Percentiles rank a stretch among this genome's conserved stretches.
These are phyloP conservation scores for Shiraia bambusicola DNA, from an alignment of 2,329 filamentous ascomycete species.

Conservation along the genomic window DNA sequence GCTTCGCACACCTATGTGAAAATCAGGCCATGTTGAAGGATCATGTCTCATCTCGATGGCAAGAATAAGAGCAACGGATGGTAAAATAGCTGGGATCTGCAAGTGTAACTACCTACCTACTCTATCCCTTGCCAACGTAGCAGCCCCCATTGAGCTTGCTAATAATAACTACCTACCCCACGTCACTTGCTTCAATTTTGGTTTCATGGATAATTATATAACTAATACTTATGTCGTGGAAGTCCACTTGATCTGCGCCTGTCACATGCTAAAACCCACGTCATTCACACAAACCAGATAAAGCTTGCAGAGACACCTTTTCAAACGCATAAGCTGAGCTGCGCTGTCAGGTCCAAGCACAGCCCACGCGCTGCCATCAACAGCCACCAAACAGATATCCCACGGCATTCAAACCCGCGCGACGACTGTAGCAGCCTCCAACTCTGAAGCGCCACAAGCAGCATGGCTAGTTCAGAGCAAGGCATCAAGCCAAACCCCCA, in stretches of 20 bases:
- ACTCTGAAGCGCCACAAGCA: not conserved
- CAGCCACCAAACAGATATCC: not conserved
- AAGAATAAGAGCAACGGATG: conserved; percentile 24
- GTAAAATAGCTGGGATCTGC: conserved; percentile 23
- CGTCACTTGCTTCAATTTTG: not conserved
- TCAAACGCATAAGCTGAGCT: conserved; percentile 17
- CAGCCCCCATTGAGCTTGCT: not conserved
- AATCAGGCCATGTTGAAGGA: conserved; percentile 3
- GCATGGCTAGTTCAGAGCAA: conserved; percentile 18
- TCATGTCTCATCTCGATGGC: conserved; percentile 20
- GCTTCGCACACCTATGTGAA: conserved; percentile 5
- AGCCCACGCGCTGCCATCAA: not conserved
- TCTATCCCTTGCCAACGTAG: not conserved
- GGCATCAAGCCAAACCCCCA: conserved; percentile 23
- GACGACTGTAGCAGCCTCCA: not conserved
- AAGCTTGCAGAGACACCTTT: conserved; percentile 6
- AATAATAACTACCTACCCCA: too few species aligned
- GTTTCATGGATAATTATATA: too few species aligned
- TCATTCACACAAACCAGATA: too few species aligned
- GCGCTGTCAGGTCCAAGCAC: conserved; percentile 7
- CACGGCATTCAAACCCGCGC: not conserved
- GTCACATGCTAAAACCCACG: too few species aligned
- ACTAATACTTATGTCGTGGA: too few species aligned
- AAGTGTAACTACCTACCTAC: too few species aligned
- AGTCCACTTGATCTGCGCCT: too few species aligned